Percentiles rank a stretch among this genome's conserved stretches.
Evolutionary conservation across 495 filamentous ascomycete genomes (phyloP).

Genomic region (Annulohypoxylon nitens): DNA sequence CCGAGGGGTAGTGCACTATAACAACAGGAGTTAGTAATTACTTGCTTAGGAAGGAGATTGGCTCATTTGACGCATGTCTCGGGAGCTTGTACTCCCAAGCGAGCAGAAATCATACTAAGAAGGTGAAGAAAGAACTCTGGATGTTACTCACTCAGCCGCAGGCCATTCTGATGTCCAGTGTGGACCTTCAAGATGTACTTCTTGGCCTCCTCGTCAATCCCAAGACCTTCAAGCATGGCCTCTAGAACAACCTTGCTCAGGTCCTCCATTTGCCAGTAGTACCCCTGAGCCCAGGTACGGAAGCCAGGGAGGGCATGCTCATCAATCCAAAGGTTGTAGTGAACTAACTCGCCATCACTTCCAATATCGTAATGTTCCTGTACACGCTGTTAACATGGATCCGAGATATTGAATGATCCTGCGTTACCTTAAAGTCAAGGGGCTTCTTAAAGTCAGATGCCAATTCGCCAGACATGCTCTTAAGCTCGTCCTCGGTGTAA

Average conservation of each 20-base stretch:
- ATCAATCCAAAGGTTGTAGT: slow-evolving; percentile 76
- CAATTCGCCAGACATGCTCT: slow-evolving; percentile 46
- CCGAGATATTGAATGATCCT: not conserved
- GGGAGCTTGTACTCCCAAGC: no score
- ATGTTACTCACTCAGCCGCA: no score
- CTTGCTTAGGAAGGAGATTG: no score
- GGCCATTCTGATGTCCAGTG: not conserved
- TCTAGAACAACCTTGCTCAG: slow-evolving; percentile 61
- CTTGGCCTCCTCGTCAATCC: not conserved
- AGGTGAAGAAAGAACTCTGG: no score
- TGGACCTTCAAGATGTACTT: not conserved
- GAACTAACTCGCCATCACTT: slow-evolving; percentile 65
- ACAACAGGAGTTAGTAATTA: no score
- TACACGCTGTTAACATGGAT: slow-evolving; percentile 5
- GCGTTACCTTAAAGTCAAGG: slow-evolving; percentile 46
- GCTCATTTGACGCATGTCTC: no score
- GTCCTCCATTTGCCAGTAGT: slow-evolving; percentile 66
- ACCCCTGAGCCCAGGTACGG: slow-evolving; percentile 63
- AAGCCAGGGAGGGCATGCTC: slow-evolving; percentile 70
- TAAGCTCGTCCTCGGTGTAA: slow-evolving; percentile 41
- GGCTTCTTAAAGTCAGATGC: slow-evolving; percentile 52
- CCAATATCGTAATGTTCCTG: slow-evolving; percentile 77
- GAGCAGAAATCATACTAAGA: no score
- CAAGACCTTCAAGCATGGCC: slow-evolving; percentile 45
- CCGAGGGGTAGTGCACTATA: slow-evolving; percentile 8